Evolutionary conservation across 345 rosid species (phyloP).

Genomic region (Melastoma malabathricum): DNA sequence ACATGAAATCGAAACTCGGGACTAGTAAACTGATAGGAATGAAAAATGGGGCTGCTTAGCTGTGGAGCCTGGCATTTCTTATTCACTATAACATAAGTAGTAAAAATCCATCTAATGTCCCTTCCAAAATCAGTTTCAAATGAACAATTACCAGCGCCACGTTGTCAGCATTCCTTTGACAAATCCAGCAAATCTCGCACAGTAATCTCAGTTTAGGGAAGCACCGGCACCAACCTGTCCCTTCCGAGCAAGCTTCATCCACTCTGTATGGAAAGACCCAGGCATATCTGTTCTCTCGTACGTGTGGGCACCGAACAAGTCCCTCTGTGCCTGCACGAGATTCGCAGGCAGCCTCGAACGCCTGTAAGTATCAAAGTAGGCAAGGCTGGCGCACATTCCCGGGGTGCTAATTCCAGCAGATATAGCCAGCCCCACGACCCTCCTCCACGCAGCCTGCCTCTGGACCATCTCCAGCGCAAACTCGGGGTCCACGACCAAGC

Average conservation of each 20-base stretch:
- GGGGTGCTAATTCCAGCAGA: slow-evolving; percentile 92
- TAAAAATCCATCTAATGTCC: too few species aligned
- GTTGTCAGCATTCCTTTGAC: too few species aligned
- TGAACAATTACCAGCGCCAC: too few species aligned
- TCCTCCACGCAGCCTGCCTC: slow-evolving; percentile 97
- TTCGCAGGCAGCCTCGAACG: slow-evolving; percentile 84
- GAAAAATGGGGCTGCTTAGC: too few species aligned
- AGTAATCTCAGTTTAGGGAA: slow-evolving; percentile 32
- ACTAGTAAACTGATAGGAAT: too few species aligned
- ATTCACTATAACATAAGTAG: too few species aligned
- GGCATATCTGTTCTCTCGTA: slow-evolving; percentile 84
- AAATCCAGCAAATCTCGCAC: too few species aligned
- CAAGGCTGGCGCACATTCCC: slow-evolving; percentile 92
- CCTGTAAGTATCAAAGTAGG: slow-evolving; percentile 89
- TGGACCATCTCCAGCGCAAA: slow-evolving; percentile 95
- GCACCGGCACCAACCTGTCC: slow-evolving; percentile 24
- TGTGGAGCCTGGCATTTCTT: too few species aligned
- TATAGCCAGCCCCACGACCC: slow-evolving; percentile 84
- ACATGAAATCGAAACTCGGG: too few species aligned
- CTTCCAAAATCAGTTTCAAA: too few species aligned
- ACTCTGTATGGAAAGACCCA: slow-evolving; percentile 72
- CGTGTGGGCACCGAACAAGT: slow-evolving; percentile 93
- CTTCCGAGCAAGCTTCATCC: slow-evolving; percentile 77
- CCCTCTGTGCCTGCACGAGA: slow-evolving; percentile 96
- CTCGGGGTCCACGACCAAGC: slow-evolving; percentile 86